Evolutionary conservation across 2,329 filamentous ascomycete genomes (phyloP), one percentile per base, ranked within the genome.

Genomic region (Diaporthe helianthi): DNA sequence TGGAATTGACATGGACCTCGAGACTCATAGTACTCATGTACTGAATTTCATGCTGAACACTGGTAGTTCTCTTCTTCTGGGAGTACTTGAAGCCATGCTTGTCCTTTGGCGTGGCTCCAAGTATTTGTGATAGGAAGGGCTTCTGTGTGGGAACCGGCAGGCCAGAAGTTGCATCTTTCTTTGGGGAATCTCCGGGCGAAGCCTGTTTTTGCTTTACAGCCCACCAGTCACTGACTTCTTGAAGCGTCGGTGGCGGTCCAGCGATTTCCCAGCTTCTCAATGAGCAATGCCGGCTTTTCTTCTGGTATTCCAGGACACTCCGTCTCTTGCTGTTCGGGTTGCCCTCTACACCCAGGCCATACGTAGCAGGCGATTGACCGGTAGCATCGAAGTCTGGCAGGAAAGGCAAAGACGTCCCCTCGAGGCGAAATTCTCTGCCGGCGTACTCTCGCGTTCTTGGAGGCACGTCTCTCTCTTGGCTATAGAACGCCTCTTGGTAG

Each of bases 21-120:
- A 99, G 80, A 73, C 94, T 97, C 93, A 99, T 94, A 22, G 92
- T 93, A 74, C 93, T 97, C 96, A 99, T 98, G 78, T 97, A 97
- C 74, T 96, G 92, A 3, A 89, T 90, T 78, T 97, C 93, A 73
- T 95, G 92, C 75, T 93, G 88, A 22, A 97, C 89, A 73, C 90
- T 93, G 0, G 90, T 92, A 1, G 90, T 90, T 73, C 89, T 88
- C 71, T 87, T 85, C 76, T 90, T 92, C 73, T 94, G 93, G 0
- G 92, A 93, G 78, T 92, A 97, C 77, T 94, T 96, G 83, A 94
- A 95, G 0, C 92, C 93, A 76, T 95, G 86, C 71, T 88, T 90
- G 75, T 93, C 92, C 76, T 87, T 92, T 65, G 95, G 94, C 0
- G 95, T 98, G 0, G 94, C 90, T 0, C 92, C 93, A 63, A 97